phyloP scores from a whole-genome alignment of 257 asterid genomes.

The Jacaranda copaia region DNA sequence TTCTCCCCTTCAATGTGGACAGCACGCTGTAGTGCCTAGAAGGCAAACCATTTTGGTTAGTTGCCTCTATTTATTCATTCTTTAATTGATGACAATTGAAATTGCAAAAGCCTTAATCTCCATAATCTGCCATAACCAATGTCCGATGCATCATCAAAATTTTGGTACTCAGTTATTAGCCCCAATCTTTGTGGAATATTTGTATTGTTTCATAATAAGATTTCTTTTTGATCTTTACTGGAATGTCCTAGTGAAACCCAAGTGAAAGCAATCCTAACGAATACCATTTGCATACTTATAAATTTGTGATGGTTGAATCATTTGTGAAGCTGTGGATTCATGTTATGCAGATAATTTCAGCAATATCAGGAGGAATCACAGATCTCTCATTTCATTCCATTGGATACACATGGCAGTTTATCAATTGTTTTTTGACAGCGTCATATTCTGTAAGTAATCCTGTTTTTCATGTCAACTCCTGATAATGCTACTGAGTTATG shows the following conservation, averaged over 20 bases:
- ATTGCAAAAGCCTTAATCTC: not conserved
- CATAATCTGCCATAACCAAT: no score
- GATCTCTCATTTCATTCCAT: conserved; percentile 87
- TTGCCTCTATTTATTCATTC: not conserved
- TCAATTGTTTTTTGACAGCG: conserved; percentile 94
- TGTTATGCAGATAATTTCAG: conserved; percentile 86
- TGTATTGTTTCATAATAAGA: not conserved
- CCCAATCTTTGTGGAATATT: not conserved
- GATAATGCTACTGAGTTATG: not conserved
- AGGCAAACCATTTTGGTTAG: conserved; percentile 9
- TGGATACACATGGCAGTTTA: conserved; percentile 95
- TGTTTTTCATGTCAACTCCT: conserved; percentile 15
- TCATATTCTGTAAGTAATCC: conserved; percentile 84
- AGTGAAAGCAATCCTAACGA: not conserved
- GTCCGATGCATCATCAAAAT: not conserved
- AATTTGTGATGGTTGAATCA: conserved; percentile 24
- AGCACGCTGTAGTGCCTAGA: conserved; percentile 14
- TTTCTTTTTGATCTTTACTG: conserved; percentile 5
- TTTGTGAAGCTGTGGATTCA: conserved; percentile 21
- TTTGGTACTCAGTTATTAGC: conserved; percentile 9
- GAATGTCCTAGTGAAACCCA: not conserved
- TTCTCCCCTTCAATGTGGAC: conserved; percentile 19
- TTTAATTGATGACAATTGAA: conserved; percentile 5
- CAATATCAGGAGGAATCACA: conserved; percentile 95
- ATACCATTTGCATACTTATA: conserved; percentile 12